Conservation (phyloP, 176 grass and related monocot genomes). For the Phoenix roebelenii region DNA sequence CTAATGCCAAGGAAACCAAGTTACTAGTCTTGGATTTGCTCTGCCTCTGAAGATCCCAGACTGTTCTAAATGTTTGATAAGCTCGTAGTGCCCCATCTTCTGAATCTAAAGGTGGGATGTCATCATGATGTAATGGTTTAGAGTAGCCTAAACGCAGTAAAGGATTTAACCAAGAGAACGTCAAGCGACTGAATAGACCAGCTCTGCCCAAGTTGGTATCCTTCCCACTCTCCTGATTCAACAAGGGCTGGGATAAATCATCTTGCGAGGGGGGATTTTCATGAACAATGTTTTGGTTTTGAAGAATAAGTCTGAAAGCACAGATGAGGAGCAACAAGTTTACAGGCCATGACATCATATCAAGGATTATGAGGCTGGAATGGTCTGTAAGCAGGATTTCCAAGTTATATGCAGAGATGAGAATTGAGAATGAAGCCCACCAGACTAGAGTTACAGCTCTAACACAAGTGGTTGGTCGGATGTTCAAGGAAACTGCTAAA, state of each 20-base stretch:
- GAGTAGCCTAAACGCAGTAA: slow-evolving; percentile 57
- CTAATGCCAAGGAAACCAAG: slow-evolving; percentile 30
- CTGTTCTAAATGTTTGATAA: slow-evolving; percentile 32
- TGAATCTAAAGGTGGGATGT: slow-evolving; percentile 50
- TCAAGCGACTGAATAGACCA: slow-evolving; percentile 44
- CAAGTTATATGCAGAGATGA: slow-evolving; percentile 46
- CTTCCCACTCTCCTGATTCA: slow-evolving; percentile 22
- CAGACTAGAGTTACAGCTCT: slow-evolving; percentile 34
- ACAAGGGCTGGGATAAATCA: slow-evolving; percentile 37
- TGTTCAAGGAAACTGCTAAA: slow-evolving; percentile 44
- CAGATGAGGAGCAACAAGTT: slow-evolving; percentile 52
- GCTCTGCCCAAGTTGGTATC: slow-evolving; percentile 28
- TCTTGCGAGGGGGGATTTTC: neutral
- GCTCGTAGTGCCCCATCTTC: slow-evolving; percentile 44
- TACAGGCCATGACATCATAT: slow-evolving; percentile 47
- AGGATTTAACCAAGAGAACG: slow-evolving; percentile 81
- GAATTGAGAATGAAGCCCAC: slow-evolving; percentile 56
- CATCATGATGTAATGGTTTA: slow-evolving; percentile 47
- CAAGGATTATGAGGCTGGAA: slow-evolving; percentile 8
- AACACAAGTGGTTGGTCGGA: slow-evolving; percentile 26
- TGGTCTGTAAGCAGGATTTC: slow-evolving; percentile 20
- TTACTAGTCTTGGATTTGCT: slow-evolving; percentile 33
- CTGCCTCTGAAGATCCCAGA: slow-evolving; percentile 38
- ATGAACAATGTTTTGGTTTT: neutral
- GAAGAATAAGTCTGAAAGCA: slow-evolving; percentile 6